Base-by-base conservation (phyloP, 1,284 basidiomycete genomes). In the Trichosporon faecale region DNA sequence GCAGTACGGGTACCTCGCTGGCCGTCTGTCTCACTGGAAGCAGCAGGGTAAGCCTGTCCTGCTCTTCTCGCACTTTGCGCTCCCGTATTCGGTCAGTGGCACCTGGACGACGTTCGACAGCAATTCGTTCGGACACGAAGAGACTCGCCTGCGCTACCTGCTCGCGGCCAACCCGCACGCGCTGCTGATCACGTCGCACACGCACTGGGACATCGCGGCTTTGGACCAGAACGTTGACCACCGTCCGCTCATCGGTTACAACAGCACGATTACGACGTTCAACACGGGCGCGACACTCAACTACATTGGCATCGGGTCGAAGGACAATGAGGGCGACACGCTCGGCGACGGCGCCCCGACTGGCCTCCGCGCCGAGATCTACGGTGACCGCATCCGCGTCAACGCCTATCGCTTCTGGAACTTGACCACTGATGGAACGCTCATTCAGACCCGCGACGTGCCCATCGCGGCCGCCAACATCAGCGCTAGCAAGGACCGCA, bases 151-250 rank as follows among this genome's bases (percentile, higher is more conserved):
- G 2, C 61, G 44, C 27, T 64, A 64, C 16, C 67, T 68, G 4
- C 63, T 68, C 11, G 67, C 61, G 14, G n/a, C 67, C 12, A 68
- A 68, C 63, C 67, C 67, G 14, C 61, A 68, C 61, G 67, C 61
- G 1, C 9, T 67, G 5, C 23, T 67, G 31, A 25, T 67, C 44
- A 64, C 40, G 29, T 44, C 37, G 9, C 66, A 68, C 67, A 68
- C 67, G 8, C 67, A 68, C 31, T 68, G 29, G 29, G 67, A 68
- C 61, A 55, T 68, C 14, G 63, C 40, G 7, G 40, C 44, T 21
- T n/a, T 33, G 21, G 67, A 68, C 67, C 61, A 64, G 61, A 64
- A 64, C 23, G 63, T 64, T 8, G 18, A 64, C 61, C 46, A 64
- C 61, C 67, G 63, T 27, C 67, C 67, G 1, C 9, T 64, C 6